Conservation (phyloP, 495 filamentous ascomycete genomes). For the Saxophila tyrrhenica region DNA sequence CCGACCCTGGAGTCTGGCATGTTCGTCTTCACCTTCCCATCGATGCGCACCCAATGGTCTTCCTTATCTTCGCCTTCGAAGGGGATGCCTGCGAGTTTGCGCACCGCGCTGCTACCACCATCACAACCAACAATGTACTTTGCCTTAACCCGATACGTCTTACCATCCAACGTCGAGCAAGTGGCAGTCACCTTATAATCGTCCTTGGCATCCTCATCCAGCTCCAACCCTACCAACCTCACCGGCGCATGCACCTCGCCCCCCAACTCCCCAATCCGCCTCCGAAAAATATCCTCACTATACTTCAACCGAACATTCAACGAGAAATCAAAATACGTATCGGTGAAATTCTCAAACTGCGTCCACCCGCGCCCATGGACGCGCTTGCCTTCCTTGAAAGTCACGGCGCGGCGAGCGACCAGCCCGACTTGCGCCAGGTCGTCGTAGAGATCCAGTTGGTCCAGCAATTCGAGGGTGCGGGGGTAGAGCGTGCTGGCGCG, state of each 20-base stretch:
- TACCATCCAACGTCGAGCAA: background rate
- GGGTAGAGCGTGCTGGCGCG: constrained; percentile 1
- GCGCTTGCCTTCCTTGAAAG: constrained; percentile 1
- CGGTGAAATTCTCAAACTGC: background rate
- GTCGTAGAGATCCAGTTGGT: constrained; percentile 2
- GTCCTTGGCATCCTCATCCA: background rate
- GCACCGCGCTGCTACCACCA: constrained; percentile 2
- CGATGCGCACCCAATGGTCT: constrained; percentile 3
- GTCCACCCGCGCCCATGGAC: background rate
- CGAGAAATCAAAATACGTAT: background rate
- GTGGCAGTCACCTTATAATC: background rate
- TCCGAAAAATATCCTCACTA: constrained; percentile 7
- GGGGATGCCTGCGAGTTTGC: constrained; percentile 3
- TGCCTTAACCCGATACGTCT: background rate
- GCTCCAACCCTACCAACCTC: background rate
- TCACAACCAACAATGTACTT: constrained; percentile 7
- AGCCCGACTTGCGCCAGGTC: constrained; percentile 3
- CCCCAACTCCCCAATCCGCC: background rate
- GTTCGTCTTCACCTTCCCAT: constrained; percentile 6
- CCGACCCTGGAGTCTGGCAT: background rate
- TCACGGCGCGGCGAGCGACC: background rate
- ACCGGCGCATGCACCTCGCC: background rate
- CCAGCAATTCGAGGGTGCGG: constrained; percentile 4
- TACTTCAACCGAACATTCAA: constrained; percentile 8
- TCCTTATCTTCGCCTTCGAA: background rate